These are phyloP conservation scores for Aspergillus egyptiacus DNA, from an alignment of 495 filamentous ascomycete species.

Conservation along the genomic window DNA sequence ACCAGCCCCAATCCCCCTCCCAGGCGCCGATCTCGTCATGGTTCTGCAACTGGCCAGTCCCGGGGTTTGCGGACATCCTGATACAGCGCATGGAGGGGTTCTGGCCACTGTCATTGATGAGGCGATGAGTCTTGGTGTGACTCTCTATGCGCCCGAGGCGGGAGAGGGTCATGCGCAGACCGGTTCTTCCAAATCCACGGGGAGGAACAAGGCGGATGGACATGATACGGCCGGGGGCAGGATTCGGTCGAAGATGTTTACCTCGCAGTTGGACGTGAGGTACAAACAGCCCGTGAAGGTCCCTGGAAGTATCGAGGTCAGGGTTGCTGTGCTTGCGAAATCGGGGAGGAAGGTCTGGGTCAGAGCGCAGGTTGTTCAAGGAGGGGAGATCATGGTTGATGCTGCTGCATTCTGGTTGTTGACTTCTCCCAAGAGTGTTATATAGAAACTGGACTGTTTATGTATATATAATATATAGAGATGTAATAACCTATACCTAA, in stretches of 20 bases:
- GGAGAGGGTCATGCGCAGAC: too few relatives aligned
- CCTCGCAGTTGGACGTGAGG: constrained; percentile 37
- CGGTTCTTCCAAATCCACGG: too few relatives aligned
- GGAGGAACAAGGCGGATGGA: not conserved
- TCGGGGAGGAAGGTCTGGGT: constrained; percentile 39
- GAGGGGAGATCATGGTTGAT: constrained; percentile 32
- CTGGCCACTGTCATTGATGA: constrained; percentile 69
- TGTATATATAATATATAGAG: constrained; percentile 2
- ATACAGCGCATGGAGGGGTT: constrained; percentile 42
- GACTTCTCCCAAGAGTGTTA: constrained; percentile 4
- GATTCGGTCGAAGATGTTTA: constrained; percentile 26
- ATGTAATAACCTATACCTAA: too few relatives aligned
- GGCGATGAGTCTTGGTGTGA: constrained; percentile 39
- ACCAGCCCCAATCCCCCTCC: constrained; percentile 18
- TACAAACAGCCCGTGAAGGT: constrained; percentile 31
- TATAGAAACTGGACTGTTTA: not conserved
- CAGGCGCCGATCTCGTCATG: constrained; percentile 36
- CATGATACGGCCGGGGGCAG: constrained; percentile 12
- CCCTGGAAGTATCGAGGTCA: constrained; percentile 30
- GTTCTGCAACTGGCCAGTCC: constrained; percentile 29
- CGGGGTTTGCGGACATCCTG: constrained; percentile 36
- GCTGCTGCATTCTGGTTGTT: constrained; percentile 41
- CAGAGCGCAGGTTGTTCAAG: constrained; percentile 35
- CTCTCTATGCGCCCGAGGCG: constrained; percentile 21
- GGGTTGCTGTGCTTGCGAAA: constrained; percentile 30